Conservation (phyloP, 306 rosid genomes). For the Cicer chorassanicum region DNA sequence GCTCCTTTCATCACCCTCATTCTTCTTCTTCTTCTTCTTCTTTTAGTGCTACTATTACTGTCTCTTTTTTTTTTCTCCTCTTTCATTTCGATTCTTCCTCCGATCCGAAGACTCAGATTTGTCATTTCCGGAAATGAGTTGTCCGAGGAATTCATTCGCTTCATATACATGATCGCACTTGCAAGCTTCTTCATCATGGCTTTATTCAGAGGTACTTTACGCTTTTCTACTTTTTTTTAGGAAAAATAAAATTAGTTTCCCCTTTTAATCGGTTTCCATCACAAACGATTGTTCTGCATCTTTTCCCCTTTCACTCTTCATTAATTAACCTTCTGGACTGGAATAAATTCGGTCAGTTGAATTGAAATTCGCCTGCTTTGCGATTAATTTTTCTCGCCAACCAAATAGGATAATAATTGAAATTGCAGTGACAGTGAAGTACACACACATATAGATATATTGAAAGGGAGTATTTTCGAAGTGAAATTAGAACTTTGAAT, state of each 20-base stretch:
- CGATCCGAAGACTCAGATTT: constrained; percentile 40
- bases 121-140: constrained; percentile 52
- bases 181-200: constrained; percentile 47
- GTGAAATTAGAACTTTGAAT: constrained; percentile 13
- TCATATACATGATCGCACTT: constrained; percentile 50
- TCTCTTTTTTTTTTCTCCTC: background rate
- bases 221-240: background rate
- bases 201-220: constrained; percentile 50
- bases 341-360: constrained; percentile 1
- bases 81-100: background rate
- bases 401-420: constrained; percentile 41
- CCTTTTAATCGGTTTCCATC: constrained; percentile 28
- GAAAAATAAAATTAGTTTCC: background rate
- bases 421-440: constrained; percentile 9
- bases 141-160: constrained; percentile 46
- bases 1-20: constrained; percentile 20
- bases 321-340: constrained; percentile 27
- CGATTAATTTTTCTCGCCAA: constrained; percentile 49
- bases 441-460: background rate
- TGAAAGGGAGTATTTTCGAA: constrained; percentile 20
- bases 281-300: background rate
- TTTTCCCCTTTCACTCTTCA: background rate
- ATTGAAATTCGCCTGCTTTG: constrained; percentile 9
- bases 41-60: background rate
- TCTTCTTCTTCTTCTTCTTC: background rate